These are phyloP conservation scores for Crithidia thermophila DNA, from an alignment of 208 protist genomes.

Conservation along the genomic window DNA sequence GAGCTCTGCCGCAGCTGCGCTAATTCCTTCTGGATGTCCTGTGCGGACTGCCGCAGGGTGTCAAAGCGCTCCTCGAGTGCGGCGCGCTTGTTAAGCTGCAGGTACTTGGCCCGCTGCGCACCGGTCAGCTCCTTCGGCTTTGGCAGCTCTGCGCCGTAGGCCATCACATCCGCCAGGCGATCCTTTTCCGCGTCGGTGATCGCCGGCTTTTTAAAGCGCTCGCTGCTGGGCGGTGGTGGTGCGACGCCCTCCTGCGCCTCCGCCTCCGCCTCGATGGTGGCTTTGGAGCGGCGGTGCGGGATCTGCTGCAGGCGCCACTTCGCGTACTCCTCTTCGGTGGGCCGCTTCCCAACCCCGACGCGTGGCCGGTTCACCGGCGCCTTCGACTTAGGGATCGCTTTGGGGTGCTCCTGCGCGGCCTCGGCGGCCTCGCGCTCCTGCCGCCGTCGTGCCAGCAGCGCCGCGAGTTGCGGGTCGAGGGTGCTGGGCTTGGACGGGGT, in stretches of 20 bases:
- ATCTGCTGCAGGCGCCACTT: conserved; percentile 69
- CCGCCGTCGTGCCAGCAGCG: conserved; percentile 50
- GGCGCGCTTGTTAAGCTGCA: conserved; percentile 48
- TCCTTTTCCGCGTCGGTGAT: conserved; percentile 85
- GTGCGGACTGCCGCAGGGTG: conserved; percentile 42
- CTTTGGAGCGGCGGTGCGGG: conserved; percentile 59
- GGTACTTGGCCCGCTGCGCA: conserved; percentile 54
- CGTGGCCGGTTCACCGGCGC: conserved; percentile 69
- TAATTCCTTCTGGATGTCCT: conserved; percentile 57
- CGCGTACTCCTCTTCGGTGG: conserved; percentile 60
- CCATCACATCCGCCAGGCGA: conserved; percentile 77
- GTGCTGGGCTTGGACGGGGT: conserved; percentile 77
- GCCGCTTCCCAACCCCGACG: conserved; percentile 44
- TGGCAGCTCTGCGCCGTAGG: conserved; percentile 71
- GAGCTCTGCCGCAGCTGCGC: conserved; percentile 32
- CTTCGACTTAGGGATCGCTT: conserved; percentile 83
- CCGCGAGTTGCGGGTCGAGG: conserved; percentile 76
- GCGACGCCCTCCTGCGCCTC: conserved; percentile 18
- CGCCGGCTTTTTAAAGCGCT: conserved; percentile 43
- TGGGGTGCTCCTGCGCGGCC: conserved; percentile 59
- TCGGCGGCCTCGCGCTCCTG: conserved; percentile 70
- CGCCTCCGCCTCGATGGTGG: conserved; percentile 59
- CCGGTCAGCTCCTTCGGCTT: conserved; percentile 69
- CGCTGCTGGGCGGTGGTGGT: conserved; percentile 18
- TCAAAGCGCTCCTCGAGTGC: conserved; percentile 74